Evolutionary conservation across 2,329 filamentous ascomycete genomes (phyloP).

Genomic region (Blumeria hordei): DNA sequence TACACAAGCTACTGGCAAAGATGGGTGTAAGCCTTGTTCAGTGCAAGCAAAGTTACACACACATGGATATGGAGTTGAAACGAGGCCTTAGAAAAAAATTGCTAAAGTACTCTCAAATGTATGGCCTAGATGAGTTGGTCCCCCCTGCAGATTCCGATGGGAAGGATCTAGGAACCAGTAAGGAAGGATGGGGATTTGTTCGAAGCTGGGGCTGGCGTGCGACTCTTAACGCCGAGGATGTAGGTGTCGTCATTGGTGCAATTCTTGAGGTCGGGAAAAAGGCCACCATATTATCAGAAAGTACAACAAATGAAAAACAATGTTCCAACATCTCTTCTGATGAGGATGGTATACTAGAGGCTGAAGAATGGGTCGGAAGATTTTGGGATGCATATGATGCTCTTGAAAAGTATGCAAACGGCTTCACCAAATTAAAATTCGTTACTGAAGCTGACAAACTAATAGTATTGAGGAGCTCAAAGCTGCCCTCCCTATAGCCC

Average conservation of each 20-base stretch:
- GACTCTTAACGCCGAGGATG: slow-evolving; percentile 77
- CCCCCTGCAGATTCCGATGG: slow-evolving; percentile 52
- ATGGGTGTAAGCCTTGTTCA: slow-evolving; percentile 92
- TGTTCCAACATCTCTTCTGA: slow-evolving; percentile 22
- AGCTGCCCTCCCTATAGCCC: slow-evolving; percentile 54
- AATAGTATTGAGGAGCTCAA: slow-evolving; percentile 51
- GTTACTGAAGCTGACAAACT: slow-evolving; percentile 13
- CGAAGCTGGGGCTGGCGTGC: slow-evolving; percentile 95
- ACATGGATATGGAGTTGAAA: slow-evolving; percentile 97
- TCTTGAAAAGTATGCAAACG: slow-evolving; percentile 32
- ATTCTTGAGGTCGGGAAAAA: slow-evolving; percentile 70
- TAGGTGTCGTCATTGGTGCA: slow-evolving; percentile 76
- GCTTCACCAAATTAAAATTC: neutral
- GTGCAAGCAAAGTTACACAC: slow-evolving; percentile 85
- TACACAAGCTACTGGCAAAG: slow-evolving; percentile 88
- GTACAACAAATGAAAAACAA: slow-evolving; percentile 13
- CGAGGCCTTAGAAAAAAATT: slow-evolving; percentile 64
- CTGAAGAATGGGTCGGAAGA: slow-evolving; percentile 38
- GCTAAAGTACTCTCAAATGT: slow-evolving; percentile 75
- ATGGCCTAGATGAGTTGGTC: slow-evolving; percentile 83
- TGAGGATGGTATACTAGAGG: slow-evolving; percentile 22
- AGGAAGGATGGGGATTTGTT: slow-evolving; percentile 93
- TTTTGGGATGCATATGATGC: slow-evolving; percentile 55
- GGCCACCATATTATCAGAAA: slow-evolving; percentile 10
- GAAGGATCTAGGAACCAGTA: slow-evolving; percentile 42